phyloP scores from a whole-genome alignment of 805 yeast genomes.

The Candida taoyuanica region DNA sequence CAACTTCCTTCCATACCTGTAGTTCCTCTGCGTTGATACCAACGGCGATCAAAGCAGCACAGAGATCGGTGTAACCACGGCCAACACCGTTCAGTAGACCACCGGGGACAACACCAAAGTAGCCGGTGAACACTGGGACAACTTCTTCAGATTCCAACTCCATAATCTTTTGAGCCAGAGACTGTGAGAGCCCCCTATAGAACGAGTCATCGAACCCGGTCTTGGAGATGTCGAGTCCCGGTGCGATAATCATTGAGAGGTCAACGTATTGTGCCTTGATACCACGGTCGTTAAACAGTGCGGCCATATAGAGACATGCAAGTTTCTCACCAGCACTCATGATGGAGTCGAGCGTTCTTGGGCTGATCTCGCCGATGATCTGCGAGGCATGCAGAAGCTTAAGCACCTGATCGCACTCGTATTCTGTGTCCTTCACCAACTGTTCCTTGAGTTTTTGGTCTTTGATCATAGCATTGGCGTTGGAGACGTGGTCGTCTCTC shows the following conservation, averaged over 20 bases:
- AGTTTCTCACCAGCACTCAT: slow-evolving; percentile 94
- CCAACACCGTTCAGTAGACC: slow-evolving; percentile 92
- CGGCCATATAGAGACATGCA: slow-evolving; percentile 84
- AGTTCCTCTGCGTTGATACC: slow-evolving; percentile 89
- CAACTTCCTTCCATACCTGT: slow-evolving; percentile 99
- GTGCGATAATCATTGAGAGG: slow-evolving; percentile 66
- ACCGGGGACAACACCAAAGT: slow-evolving; percentile 94
- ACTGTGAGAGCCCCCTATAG: slow-evolving; percentile 50
- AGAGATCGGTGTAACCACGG: slow-evolving; percentile 94
- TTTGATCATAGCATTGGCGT: slow-evolving; percentile 56
- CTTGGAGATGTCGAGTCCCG: slow-evolving; percentile 46
- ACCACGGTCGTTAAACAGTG: slow-evolving; percentile 80
- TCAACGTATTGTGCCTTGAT: slow-evolving; percentile 74
- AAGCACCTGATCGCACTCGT: slow-evolving; percentile 63
- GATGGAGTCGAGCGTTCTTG: slow-evolving; percentile 82
- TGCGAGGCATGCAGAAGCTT: slow-evolving; percentile 81
- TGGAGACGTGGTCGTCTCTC: slow-evolving; percentile 70
- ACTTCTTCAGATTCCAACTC: slow-evolving; percentile 36
- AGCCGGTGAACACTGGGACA: slow-evolving; percentile 93
- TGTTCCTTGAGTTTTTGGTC: slow-evolving; percentile 41
- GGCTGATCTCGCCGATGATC: slow-evolving; percentile 85
- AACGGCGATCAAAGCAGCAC: slow-evolving; percentile 95
- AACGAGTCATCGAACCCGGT: slow-evolving; percentile 64
- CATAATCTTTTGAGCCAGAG: slow-evolving; percentile 46
- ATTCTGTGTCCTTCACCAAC: slow-evolving; percentile 54